phyloP scores from a whole-genome alignment of 331 rosid species.

The Phaseolus coccineus region DNA sequence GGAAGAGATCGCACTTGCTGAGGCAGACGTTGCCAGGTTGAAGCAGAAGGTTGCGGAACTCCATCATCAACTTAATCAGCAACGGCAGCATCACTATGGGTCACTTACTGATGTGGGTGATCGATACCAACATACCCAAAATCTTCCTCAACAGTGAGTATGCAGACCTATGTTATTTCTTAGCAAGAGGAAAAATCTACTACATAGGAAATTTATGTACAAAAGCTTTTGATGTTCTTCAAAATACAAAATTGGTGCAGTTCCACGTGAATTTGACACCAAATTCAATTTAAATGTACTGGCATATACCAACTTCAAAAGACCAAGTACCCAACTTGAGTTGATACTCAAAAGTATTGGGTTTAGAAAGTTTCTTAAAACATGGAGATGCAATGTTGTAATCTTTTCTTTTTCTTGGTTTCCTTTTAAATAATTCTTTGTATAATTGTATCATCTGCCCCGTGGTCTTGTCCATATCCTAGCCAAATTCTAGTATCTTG shows the following conservation, averaged over 20 bases:
- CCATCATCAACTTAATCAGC: constrained; percentile 97
- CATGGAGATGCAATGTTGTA: not conserved
- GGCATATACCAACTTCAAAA: constrained; percentile 15
- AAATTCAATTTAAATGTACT: constrained; percentile 14
- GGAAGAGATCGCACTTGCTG: constrained; percentile 99
- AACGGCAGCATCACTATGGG: constrained; percentile 90
- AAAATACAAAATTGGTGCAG: constrained; percentile 23
- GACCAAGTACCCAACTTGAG: not conserved
- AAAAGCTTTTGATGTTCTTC: constrained; percentile 8
- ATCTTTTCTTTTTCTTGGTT: constrained; percentile 12
- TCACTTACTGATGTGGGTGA: constrained; percentile 91
- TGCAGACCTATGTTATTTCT: constrained; percentile 23
- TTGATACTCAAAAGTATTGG: constrained; percentile 5
- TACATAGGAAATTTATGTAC: not conserved
- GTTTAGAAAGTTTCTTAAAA: not conserved
- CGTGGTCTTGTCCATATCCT: not conserved
- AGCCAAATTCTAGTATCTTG: constrained; percentile 15
- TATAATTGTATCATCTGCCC: not conserved
- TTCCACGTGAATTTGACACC: constrained; percentile 15
- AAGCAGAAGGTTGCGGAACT: constrained; percentile 99
- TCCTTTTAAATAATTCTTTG: constrained; percentile 15
- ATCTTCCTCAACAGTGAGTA: constrained; percentile 91
- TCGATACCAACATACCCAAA: constrained; percentile 82
- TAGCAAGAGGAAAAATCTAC: constrained; percentile 10
- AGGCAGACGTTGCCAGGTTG: constrained; percentile 98